A percentile compares a stretch with the other conserved stretches of the same genome.
Evolutionary conservation across 345 rosid genomes (phyloP).

Genomic region (Mercurialis annua): DNA sequence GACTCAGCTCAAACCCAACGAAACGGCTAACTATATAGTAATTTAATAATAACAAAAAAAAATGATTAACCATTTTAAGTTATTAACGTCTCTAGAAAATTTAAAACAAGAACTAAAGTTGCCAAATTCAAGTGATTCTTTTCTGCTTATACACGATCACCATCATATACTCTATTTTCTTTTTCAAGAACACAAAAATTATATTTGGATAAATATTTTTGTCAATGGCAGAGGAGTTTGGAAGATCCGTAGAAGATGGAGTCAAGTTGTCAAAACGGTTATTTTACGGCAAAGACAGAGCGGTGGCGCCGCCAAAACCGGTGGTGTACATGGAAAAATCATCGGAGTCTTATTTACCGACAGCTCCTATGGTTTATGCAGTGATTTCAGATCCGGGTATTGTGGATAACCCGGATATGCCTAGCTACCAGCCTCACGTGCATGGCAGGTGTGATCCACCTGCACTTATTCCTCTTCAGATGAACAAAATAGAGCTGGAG

Average conservation of each 20-base stretch:
- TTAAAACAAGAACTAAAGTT: neutral
- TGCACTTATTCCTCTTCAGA: slow-evolving; percentile 80
- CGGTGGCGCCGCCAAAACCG: slow-evolving; percentile 62
- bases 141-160: neutral
- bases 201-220: too few species aligned
- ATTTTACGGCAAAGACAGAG: slow-evolving; percentile 75
- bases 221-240: slow-evolving; percentile 63
- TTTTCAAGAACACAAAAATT: too few species aligned
- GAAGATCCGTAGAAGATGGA: slow-evolving; percentile 78
- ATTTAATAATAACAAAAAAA: too few species aligned
- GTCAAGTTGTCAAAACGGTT: slow-evolving; percentile 68
- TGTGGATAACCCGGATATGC: slow-evolving; percentile 89
- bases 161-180: neutral
- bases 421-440: slow-evolving; percentile 97
- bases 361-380: slow-evolving; percentile 84
- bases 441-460: slow-evolving; percentile 91
- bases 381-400: slow-evolving; percentile 71
- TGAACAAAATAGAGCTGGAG: slow-evolving; percentile 62
- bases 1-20: neutral
- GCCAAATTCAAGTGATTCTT: slow-evolving; percentile 27
- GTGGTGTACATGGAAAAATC: slow-evolving; percentile 60
- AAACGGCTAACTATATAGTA: neutral
- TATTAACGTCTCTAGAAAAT: slow-evolving; percentile 2
- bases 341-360: slow-evolving; percentile 41
- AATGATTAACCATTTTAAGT: neutral